These are phyloP conservation scores for Coniochaeta sp. DNA, from an alignment of 2,329 filamentous ascomycete species.

Conservation along the genomic window DNA sequence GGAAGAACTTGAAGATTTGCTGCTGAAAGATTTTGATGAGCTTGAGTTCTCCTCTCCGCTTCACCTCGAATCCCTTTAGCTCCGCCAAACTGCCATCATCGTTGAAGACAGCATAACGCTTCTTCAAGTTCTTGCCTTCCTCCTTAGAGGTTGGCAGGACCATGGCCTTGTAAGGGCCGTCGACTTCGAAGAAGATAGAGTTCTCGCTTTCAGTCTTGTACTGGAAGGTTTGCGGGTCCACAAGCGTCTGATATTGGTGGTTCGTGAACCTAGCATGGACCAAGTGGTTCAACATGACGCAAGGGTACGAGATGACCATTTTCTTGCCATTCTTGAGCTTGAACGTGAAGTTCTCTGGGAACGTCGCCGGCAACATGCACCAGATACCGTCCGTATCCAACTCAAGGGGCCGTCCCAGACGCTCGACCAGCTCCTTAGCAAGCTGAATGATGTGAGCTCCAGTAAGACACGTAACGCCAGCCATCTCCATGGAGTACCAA, in stretches of 20 bases:
- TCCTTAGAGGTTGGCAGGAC: slow-evolving; percentile 95
- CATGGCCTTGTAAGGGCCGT: slow-evolving; percentile 97
- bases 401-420: slow-evolving; percentile 86
- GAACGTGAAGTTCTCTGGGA: slow-evolving; percentile 94
- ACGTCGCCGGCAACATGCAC: slow-evolving; percentile 96
- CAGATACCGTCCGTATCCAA: slow-evolving; percentile 98
- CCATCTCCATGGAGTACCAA: slow-evolving; percentile 99
- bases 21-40: slow-evolving; percentile 99
- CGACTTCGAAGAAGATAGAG: slow-evolving; percentile 98
- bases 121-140: slow-evolving; percentile 99
- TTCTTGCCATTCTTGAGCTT: slow-evolving; percentile 96
- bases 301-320: slow-evolving; percentile 91
- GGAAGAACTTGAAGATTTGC: slow-evolving; percentile 98
- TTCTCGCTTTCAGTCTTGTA: slow-evolving; percentile 99
- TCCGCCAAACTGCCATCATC: slow-evolving; percentile 93
- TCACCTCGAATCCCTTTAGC: slow-evolving; percentile 95
- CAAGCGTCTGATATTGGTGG: slow-evolving; percentile 89
- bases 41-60: slow-evolving; percentile 94
- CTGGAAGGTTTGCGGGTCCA: slow-evolving; percentile 70
- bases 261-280: slow-evolving; percentile 95
- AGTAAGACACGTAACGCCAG: slow-evolving; percentile 93
- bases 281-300: slow-evolving; percentile 97
- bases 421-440: slow-evolving; percentile 86
- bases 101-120: slow-evolving; percentile 98
- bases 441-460: slow-evolving; percentile 96